Evolutionary conservation across 495 filamentous ascomycete species (phyloP), one percentile per base, ranked within the genome.

Genomic region (Chlorociboria aeruginascens): DNA sequence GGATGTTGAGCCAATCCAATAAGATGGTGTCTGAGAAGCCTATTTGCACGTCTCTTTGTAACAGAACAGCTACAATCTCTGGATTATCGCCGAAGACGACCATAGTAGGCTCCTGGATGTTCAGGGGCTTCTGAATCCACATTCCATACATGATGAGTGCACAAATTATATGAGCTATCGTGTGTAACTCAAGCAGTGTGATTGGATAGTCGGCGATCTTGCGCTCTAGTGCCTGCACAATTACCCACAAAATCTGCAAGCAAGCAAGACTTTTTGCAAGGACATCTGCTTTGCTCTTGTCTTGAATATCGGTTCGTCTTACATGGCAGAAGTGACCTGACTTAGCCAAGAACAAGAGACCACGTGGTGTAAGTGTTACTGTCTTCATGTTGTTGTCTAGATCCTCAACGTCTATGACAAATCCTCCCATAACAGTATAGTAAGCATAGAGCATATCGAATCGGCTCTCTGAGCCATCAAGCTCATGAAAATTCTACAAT

Each of bases 341-440:
- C 12, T 47, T 45, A 0, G 51, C 42, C 1, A 57, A 32, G 8
- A 28, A 38, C 9, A 46, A 36, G n/a, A 47, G 20, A 8, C 54
- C 54, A 7, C 20, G 9, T n/a, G 20, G 14, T 45, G 50, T 32
- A 11, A 49, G 11, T 16, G 45, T 45, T 20, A 52, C 43, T 29
- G 12, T 44, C 28, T 43, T 38, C 2, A 36, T 7, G 3, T 25
- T 9, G 40, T 50, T 47, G 13, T 43, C 29, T 7, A 47, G 10
- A 41, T 34, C n/a, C 8, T 40, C 30, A 11, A 52, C 40, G 13
- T 49, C 14, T 13, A 17, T 40, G 9, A 14, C 45, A 37, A 57
- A 47, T 3, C 54, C 54, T 12, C 52, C 54, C 42, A 57, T 50
- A 2, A 51, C 42, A 32, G 38, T 41, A 30, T 44, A 54, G 41